phyloP scores from a whole-genome alignment of 257 asterid species.

The Salvia hispanica region DNA sequence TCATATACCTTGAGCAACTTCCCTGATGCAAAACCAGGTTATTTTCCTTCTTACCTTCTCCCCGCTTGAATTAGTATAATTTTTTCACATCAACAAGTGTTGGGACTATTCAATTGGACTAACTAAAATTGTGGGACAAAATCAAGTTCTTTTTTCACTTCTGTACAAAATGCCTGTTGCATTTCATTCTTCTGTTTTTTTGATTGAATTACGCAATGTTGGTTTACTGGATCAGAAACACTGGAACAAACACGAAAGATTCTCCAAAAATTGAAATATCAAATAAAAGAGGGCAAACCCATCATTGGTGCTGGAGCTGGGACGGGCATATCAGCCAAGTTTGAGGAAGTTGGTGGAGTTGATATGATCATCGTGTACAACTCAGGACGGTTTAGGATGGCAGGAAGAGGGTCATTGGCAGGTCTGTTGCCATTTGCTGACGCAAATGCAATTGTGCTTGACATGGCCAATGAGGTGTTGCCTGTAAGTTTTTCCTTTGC shows the following conservation, averaged over 20 bases:
- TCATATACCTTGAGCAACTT: slow-evolving; percentile 64
- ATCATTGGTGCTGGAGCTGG: slow-evolving; percentile 99
- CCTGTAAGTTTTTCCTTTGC: slow-evolving; percentile 68
- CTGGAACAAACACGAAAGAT: slow-evolving; percentile 59
- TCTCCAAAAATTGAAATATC: slow-evolving; percentile 63
- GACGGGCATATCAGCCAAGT: slow-evolving; percentile 97
- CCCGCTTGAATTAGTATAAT: background rate
- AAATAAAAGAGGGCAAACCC: slow-evolving; percentile 74
- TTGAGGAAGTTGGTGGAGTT: slow-evolving; percentile 98
- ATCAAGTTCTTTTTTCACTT: background rate
- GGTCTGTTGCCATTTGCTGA: slow-evolving; percentile 97
- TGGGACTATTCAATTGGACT: background rate
- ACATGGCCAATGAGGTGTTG: slow-evolving; percentile 95
- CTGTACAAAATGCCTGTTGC: slow-evolving; percentile 1
- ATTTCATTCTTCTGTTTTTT: slow-evolving; percentile 16
- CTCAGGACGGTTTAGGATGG: slow-evolving; percentile 98
- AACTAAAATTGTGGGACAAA: background rate
- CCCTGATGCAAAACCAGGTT: slow-evolving; percentile 92
- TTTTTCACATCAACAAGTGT: background rate
- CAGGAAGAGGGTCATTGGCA: slow-evolving; percentile 97
- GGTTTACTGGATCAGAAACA: slow-evolving; percentile 62
- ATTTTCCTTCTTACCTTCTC: slow-evolving; percentile 16
- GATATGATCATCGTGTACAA: slow-evolving; percentile 89
- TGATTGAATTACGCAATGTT: background rate
- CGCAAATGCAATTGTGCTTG: slow-evolving; percentile 93